Percentiles rank a stretch among this genome's conserved stretches.
phyloP scores from a whole-genome alignment of 306 rosid species.

The Lithocarpus polystachyus region DNA sequence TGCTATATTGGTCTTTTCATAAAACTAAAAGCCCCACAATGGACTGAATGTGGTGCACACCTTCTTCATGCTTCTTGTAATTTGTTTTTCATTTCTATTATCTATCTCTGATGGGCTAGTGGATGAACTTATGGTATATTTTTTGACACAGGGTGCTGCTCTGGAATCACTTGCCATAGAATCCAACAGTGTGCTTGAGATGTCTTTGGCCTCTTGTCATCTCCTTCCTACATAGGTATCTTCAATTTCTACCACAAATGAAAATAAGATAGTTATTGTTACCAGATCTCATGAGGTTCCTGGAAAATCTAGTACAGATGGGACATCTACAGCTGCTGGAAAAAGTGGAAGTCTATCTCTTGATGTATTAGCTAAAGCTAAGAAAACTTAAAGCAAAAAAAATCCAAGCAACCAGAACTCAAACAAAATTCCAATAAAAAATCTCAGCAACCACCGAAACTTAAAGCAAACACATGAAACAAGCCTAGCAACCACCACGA shows the following conservation, averaged over 20 bases:
- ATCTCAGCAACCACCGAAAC: not conserved
- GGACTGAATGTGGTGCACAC: no score
- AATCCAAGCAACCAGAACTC: not conserved
- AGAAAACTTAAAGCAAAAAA: conserved; percentile 77
- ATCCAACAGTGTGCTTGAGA: conserved; percentile 56
- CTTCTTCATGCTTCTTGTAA: not conserved
- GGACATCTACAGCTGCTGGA: conserved; percentile 94
- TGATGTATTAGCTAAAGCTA: conserved; percentile 83
- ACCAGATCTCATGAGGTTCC: conserved; percentile 99
- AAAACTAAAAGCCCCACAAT: no score
- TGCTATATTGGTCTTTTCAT: no score
- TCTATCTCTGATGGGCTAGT: conserved; percentile 11
- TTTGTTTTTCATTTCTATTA: not conserved
- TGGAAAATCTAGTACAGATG: conserved; percentile 99
- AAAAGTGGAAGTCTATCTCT: conserved; percentile 72
- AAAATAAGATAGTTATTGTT: conserved; percentile 98
- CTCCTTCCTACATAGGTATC: conserved; percentile 87
- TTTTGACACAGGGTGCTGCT: conserved; percentile 46
- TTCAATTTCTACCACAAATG: conserved; percentile 94
- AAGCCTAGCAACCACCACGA: no score
- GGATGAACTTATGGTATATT: conserved; percentile 24
- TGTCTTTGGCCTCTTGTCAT: conserved; percentile 50
- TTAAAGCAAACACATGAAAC: no score
- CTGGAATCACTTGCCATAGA: conserved; percentile 49
- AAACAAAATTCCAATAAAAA: no score